Percentiles rank a stretch among this genome's conserved stretches.
These are phyloP conservation scores for Phytophthora podocarpi DNA, from an alignment of 352 stramenopile species.

Conservation along the genomic window DNA sequence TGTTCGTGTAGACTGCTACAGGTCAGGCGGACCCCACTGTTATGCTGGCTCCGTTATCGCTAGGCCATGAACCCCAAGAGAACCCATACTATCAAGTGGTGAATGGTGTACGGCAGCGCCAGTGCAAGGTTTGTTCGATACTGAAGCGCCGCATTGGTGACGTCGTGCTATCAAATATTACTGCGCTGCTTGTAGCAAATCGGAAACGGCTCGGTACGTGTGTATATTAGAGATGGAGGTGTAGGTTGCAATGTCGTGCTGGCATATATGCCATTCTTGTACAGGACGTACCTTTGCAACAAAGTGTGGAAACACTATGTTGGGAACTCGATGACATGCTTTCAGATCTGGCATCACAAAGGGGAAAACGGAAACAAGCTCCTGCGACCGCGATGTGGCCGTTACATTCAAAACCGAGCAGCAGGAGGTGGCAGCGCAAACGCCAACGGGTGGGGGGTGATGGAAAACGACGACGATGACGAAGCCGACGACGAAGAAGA, in stretches of 20 bases:
- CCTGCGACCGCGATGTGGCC: background rate
- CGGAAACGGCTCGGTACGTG: constrained; percentile 6
- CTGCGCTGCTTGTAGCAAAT: constrained; percentile 5
- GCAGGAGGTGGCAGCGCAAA: background rate
- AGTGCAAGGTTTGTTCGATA: constrained; percentile 13
- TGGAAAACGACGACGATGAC: background rate
- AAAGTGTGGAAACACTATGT: too few relatives aligned
- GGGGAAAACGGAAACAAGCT: constrained; percentile 6
- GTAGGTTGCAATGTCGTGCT: too few relatives aligned
- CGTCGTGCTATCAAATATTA: constrained; percentile 6
- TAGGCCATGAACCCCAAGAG: too few relatives aligned
- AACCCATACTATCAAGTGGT: constrained; percentile 8
- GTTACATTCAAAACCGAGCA: background rate
- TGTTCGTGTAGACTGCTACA: too few relatives aligned
- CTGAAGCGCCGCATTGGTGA: constrained; percentile 4
- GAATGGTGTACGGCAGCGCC: constrained; percentile 5
- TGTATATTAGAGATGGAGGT: too few relatives aligned
- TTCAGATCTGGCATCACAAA: constrained; percentile 6
- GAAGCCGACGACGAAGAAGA: background rate
- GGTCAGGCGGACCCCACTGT: too few relatives aligned
- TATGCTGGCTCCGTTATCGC: too few relatives aligned
- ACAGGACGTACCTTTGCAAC: too few relatives aligned
- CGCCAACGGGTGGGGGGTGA: background rate
- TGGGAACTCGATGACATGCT: too few relatives aligned
- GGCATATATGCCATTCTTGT: too few relatives aligned